Evolutionary conservation across 2,329 filamentous ascomycete species (phyloP), one percentile per base, ranked within the genome.

Genomic region (Lachnellula arida): DNA sequence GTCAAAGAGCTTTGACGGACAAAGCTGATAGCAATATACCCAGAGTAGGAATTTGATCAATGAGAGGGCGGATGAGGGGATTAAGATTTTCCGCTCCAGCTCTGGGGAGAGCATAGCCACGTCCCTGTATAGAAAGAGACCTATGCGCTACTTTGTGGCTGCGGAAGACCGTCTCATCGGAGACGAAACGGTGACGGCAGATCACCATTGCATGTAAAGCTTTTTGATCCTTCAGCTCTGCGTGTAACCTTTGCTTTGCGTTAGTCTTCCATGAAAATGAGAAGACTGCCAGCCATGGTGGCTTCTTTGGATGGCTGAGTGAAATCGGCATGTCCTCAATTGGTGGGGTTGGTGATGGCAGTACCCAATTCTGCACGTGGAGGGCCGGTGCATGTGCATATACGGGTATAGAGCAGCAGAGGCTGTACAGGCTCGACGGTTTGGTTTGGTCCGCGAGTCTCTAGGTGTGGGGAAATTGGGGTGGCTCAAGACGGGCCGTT

Each of bases 261-360:
- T 17, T 44, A 25, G 11, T 22, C 42, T n/a, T 35, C 7, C 17
- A 44, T 19, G 34, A 25, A 32, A 35, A 48, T 51, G 22, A 46
- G 22, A 42, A 44, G 32, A 50, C 47, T 40, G 17, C 22, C 12
- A 42, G 44, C 22, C 25, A 23, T 14, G 50, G 55, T 61, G 59
- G 59, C 56, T 61, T 49, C 32, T 49, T 14, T 51, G 11, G 50
- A 60, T 61, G 60, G 62, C 60, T 64, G 60, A 55, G 51, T 23
- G 48, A 22, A 15, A 55, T 59, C 62, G 62, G 62, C 59, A 50
- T 56, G 50, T 14, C 60, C 60, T 62, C 53, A 17, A 64, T 59
- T 60, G 57, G 59, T 19, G 25, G 12, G 14, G 22, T 12, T 17
- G 25, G 44, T 9, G 11, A 19, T 47, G 51, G 34, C 37, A 40